Evolutionary conservation across 768 basidiomycete species (phyloP).

Genomic region (Pisolithus orientalis): DNA sequence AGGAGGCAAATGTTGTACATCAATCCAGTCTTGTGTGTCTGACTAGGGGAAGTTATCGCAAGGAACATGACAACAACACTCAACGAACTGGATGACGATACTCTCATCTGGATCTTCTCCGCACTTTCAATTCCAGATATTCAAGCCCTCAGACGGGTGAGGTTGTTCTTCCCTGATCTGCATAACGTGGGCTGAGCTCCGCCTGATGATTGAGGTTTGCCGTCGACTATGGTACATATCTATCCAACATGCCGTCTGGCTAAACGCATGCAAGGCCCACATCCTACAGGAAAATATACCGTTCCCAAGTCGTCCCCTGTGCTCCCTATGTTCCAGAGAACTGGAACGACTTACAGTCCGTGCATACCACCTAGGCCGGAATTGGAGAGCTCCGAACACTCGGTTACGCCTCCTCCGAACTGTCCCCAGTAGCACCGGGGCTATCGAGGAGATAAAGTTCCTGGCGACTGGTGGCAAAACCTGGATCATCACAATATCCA

Average conservation of each 20-base stretch:
- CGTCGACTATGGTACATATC: constrained; percentile 41
- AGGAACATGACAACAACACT: constrained; percentile 13
- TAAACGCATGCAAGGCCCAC: constrained; percentile 37
- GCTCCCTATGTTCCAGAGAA: constrained; percentile 31
- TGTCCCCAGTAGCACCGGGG: constrained; percentile 29
- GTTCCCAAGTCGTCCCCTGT: constrained; percentile 36
- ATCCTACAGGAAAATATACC: constrained; percentile 45
- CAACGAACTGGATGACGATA: constrained; percentile 31
- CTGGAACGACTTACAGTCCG: constrained; percentile 41
- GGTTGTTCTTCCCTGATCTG: background rate
- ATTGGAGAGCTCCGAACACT: constrained; percentile 36
- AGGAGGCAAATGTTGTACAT: too few species aligned
- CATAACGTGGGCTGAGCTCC: background rate
- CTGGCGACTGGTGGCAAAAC: constrained; percentile 38
- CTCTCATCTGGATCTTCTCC: constrained; percentile 31
- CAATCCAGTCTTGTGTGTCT: too few species aligned
- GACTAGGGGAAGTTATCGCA: too few species aligned
- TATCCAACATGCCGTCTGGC: constrained; percentile 50
- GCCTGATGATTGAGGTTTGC: constrained; percentile 37
- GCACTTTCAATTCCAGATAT: constrained; percentile 36
- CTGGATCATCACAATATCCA: constrained; percentile 49
- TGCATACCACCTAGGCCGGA: constrained; percentile 41
- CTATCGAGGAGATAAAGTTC: constrained; percentile 50
- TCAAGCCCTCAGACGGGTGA: constrained; percentile 37
- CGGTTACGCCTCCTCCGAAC: constrained; percentile 14